Evolutionary conservation across 371 early-diverging fungal genomes (phyloP), one percentile per base, ranked within the genome.

Genomic region (Mucor sp.): DNA sequence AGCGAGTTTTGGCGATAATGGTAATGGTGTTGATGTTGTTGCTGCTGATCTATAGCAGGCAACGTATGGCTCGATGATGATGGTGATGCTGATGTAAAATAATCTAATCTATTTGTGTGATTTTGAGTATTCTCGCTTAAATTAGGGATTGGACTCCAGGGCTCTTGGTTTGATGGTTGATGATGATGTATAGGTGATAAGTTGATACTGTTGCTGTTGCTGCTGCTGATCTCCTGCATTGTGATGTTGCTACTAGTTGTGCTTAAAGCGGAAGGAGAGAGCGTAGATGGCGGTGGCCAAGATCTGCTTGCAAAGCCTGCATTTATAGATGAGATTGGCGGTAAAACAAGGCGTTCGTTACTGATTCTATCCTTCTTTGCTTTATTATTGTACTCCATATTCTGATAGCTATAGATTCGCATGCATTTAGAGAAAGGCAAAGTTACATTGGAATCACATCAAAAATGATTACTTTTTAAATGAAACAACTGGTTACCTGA

Each of bases 281-380:
- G 33, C 4, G 65, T 60, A 17, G 67, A 58, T 23, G 55, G 60
- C 33, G 72, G 67, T 43, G 66, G 63, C 66, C 71, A 66, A 47
- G 66, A 66, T 58, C 60, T 43, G 35, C 53, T 66, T 7, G 66
- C 35, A 9, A 64, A 53, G 17, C 30, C 30, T 35, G 48, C 23
- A 47, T 69, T 65, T 56, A 69, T 68, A 25, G 69, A 43, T 47
- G 66, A 73, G 11, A 73, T 73, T 19, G 73, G 73, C 32, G 73
- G 73, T 37, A 73, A 50, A n/a, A 19, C 63, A 11, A 62, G 56
- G 17, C 47, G 32, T 44, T 62, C 62, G 32, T 19, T 57, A n/a
- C 6, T 63, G 37, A 17, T 37, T 37, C n/a, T 30, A 15, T 37
- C 3, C 14, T 30, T 30, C 14, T 30, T 30, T 30, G 21, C 6